phyloP scores from a whole-genome alignment of 257 asterid genomes.

The Solanum tarapatanum region DNA sequence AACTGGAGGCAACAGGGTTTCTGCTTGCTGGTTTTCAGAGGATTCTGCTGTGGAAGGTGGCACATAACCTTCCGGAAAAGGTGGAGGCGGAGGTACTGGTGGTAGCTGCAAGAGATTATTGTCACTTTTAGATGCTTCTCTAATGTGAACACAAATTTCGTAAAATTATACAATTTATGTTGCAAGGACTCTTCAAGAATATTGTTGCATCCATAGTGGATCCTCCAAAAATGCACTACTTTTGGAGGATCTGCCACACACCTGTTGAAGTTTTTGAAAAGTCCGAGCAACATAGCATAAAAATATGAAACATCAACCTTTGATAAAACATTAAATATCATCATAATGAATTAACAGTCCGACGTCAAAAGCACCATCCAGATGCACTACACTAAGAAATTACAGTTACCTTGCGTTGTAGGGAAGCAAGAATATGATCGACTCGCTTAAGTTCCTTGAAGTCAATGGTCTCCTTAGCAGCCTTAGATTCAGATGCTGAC shows the following conservation, averaged over 20 bases:
- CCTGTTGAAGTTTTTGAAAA: background rate
- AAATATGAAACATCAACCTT: background rate
- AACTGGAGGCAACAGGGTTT: slow-evolving; percentile 26
- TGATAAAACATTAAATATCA: background rate
- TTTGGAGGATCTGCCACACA: background rate
- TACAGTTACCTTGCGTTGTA: slow-evolving; percentile 67
- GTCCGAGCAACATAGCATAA: background rate
- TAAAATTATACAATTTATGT: background rate
- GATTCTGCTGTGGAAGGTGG: slow-evolving; percentile 45
- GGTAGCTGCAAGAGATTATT: slow-evolving; percentile 46
- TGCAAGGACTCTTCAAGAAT: background rate
- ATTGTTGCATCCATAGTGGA: background rate
- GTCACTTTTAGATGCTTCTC: background rate
- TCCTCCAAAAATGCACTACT: background rate
- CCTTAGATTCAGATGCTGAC: slow-evolving; percentile 43
- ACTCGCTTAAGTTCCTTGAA: slow-evolving; percentile 79
- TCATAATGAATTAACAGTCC: background rate
- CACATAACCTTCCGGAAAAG: slow-evolving; percentile 69
- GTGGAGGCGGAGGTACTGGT: slow-evolving; percentile 77
- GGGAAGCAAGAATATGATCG: slow-evolving; percentile 75
- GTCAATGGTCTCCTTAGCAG: slow-evolving; percentile 62
- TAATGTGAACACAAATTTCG: background rate
- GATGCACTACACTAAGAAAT: background rate
- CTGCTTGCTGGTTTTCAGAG: slow-evolving; percentile 47
- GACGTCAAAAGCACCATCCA: background rate